Evolutionary conservation across 305 asterid species (phyloP), one percentile per base, ranked within the genome.

Genomic region (Fraxinus xanthoxyloides): DNA sequence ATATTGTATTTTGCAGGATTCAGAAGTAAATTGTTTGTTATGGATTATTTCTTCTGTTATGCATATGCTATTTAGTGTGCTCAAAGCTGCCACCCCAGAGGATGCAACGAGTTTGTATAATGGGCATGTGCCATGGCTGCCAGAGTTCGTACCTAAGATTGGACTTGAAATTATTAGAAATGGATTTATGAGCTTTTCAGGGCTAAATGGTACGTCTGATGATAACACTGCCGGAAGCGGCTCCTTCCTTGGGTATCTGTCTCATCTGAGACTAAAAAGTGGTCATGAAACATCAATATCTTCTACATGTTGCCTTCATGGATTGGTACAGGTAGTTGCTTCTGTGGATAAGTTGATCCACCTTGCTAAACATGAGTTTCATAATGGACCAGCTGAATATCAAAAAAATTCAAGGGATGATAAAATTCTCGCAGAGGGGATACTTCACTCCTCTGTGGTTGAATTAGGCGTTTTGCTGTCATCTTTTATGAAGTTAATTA

Each of bases 61-160:
- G 81, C 88, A 89, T 84, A 90, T 91, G 93, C 87, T 96, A 77
- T 86, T 90, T 48, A 90, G 91, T 76, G 86, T 91, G 79, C 97
- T 96, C 46, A 87, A 89, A 90, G 93, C 92, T 84, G 93, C 89
- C 84, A 80, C 87, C 73, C 94, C 94, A 40, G 92, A 82, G 82
- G 92, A 90, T 69, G 82, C 77, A 80, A 70, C 26, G 77, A 85
- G 85, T 78, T 82, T 87, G 70, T 76, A 77, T 26, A 81, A 85
- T 76, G 87, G 86, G 32, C 73, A 31, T 79, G 75, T 95, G 85
- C 91, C 96, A 46, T 93, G 97, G 95, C 89, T 96, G 84, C 98
- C 99, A 0, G 98, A 96, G 15, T 96, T 96, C 76, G 97, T 94
- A 78, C 92, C 98, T 23, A 91, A 83, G 90, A 87, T 92, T 79